Evolutionary conservation across 495 filamentous ascomycete species (phyloP), one percentile per base, ranked within the genome.

Genomic region (Neurospora sp.): DNA sequence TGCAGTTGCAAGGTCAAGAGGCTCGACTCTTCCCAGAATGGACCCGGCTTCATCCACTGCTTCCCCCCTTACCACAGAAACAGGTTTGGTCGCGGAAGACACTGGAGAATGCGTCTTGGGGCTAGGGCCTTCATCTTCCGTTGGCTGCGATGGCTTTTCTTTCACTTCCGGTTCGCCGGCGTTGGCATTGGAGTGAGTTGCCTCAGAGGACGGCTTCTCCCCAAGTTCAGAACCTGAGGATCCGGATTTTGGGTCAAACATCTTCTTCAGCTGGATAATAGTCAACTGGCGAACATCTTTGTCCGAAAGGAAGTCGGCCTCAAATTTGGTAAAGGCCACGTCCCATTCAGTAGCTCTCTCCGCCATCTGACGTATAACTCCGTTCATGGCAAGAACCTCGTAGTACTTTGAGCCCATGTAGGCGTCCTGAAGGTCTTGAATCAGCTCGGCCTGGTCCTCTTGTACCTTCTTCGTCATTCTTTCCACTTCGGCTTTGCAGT

Each of bases 341-440:
- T 99, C 96, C 96, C 96, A 99, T 75, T 94, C 93, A 8, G 93
- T 90, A 9, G 94, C 94, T 75, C 93, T 97, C 78, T 97, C 94
- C 75, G 98, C 91, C 83, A 97, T 92, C 37, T 90, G 90, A 77
- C 95, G 88, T 53, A 97, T 87, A 40, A 94, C 93, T 71, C 90
- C 85, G 75, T 98, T 99, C 70, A 98, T 83, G 0, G 96, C 96
- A 68, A 97, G 94, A 72, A 97, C 90, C 81, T 98, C 96, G 83
- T 97, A 98, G 80, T 98, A 97, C 73, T 92, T 94, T 9, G 96
- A 97, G 70, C 88, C 89, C 83, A 93, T 94, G 78, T 99, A 99
- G 73, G 91, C 92, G 7, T 94, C 90, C 77, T 98, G 94, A 39
- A 99, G 84, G 69, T 92, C 92, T 27, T 86, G 87, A 68, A 94